Evolutionary conservation across 1,284 basidiomycete genomes (phyloP).

Genomic region (Bondarzewia mesenterica): DNA sequence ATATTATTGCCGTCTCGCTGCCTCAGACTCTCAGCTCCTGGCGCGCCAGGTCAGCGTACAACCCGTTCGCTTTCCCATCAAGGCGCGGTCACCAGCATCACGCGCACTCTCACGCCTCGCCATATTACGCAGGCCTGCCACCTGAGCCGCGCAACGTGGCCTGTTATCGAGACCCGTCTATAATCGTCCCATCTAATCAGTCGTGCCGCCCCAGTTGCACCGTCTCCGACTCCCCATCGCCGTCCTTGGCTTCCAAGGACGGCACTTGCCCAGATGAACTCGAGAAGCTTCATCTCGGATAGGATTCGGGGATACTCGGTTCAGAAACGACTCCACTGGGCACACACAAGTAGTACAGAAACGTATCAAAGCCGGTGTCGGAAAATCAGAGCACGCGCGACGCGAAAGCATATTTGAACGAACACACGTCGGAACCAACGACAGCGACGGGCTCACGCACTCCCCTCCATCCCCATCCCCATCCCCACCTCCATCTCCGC

Average conservation of each 20-base stretch:
- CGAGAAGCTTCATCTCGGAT: no score
- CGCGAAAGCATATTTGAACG: neutral
- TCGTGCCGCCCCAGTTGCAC: no score
- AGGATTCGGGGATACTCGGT: no score
- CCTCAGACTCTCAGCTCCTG: neutral
- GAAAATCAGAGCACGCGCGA: neutral
- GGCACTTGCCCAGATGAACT: no score
- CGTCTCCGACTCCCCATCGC: neutral
- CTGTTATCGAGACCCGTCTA: slow-evolving; percentile 6
- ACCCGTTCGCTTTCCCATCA: slow-evolving; percentile 10
- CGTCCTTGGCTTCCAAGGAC: neutral
- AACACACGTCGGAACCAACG: slow-evolving; percentile 5
- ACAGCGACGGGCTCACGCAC: neutral
- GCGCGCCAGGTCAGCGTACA: neutral
- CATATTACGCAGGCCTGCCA: slow-evolving; percentile 8
- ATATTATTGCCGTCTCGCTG: neutral
- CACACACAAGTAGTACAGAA: no score
- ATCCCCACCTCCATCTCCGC: slow-evolving; percentile 13
- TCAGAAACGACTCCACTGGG: no score
- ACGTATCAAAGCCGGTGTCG: neutral
- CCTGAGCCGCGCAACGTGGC: slow-evolving; percentile 10
- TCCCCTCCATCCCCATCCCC: neutral
- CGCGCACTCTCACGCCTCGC: slow-evolving; percentile 6
- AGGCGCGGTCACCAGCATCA: slow-evolving; percentile 10
- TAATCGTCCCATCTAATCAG: neutral